Base-by-base conservation (phyloP, 2,329 filamentous ascomycete genomes). In the Raffaelea arxii region DNA sequence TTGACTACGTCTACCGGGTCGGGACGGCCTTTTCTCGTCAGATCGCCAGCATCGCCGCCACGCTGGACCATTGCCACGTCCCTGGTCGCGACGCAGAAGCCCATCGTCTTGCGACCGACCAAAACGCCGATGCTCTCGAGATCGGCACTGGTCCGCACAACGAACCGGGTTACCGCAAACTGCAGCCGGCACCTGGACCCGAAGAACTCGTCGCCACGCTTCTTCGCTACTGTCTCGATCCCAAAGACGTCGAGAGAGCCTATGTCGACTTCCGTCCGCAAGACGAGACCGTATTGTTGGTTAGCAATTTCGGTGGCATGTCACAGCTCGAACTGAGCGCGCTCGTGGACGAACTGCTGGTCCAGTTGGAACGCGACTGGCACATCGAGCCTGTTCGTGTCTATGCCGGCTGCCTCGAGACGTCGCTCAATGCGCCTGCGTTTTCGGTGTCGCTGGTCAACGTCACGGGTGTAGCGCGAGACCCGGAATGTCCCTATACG, bases 401-500 rank as follows among this genome's bases (percentile, higher is more conserved):
- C 44, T 70, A 77, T 44, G 65, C 72, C 0, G 83, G 83, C 2
- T 80, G 77, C 24, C 73, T 82, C 47, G 84, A 86, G 71, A 86
- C 82, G 0, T 84, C 80, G 16, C 71, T 87, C 55, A 86, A 86
- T 53, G 82, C 80, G 0, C 74, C 82, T 0, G 83, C 81, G 0
- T 86, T 86, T 57, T 83, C 78, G 14, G 71, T 86, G 6, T 83
- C 80, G 4, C 55, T 86, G 42, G 64, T 84, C 55, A 84, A 81
- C 58, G 58, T 80, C 35, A 70, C 71, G 0, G 68, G 66, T 1
- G 67, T 70, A 0, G 67, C 72, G 0, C 56, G 56, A 42, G 65
- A 65, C 49, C n/a, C 39, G 6, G 44, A 32, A n/a, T 71, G 66
- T 56, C 53, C 62, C 2, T 75, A 74, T 58, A 68, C 69, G 1